Evolutionary conservation across 768 basidiomycete species (phyloP), one percentile per base, ranked within the genome.

Genomic region (Phaffia tasmanica): DNA sequence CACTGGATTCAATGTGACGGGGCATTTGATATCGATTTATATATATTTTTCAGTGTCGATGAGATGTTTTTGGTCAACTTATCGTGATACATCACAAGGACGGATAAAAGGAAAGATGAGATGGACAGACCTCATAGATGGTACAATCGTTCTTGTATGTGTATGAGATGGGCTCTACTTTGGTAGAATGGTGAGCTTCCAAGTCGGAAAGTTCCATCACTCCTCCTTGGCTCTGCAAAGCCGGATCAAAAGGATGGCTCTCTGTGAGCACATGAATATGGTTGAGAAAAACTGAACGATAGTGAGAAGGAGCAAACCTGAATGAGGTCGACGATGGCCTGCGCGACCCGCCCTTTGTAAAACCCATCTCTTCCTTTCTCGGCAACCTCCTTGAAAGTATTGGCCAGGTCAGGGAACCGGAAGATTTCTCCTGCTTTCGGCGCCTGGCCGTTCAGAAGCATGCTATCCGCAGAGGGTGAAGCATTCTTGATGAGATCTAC

Each of bases 191-290:
- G 73, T 95, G 92, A 56, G 81, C 80, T n/a, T 86, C 87, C 50
- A 99, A 83, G 75, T 99, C 95, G n/a, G 86, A 84, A 16, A 97
- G 81, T 59, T 86, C 86, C 92, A 99, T 93, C 9, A 92, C 82
- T 23, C 95, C 95, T 21, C 94, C 94, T 71, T 86, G 82, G 75
- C 83, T 85, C 76, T 89, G 79, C 58, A 95, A 82, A 35, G 97
- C 2, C 16, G 5, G 5, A 51, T 15, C 1, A 21, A 21, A 2
- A 7, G 2, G n/a, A 55, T 21, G 47, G 25, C 42, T 74, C 42
- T 74, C 72, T 25, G 75, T 71, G 55, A 72, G 72, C 9, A 71
- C 74, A 14, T 42, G 8, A 56, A 55, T 35, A 47, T 25, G 27
- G 23, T 35, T 1, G 46, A 62, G 47, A 59, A 54, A 25, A 42